phyloP scores from a whole-genome alignment of 192 early-diverging fungal genomes.

The Backusella westeae region DNA sequence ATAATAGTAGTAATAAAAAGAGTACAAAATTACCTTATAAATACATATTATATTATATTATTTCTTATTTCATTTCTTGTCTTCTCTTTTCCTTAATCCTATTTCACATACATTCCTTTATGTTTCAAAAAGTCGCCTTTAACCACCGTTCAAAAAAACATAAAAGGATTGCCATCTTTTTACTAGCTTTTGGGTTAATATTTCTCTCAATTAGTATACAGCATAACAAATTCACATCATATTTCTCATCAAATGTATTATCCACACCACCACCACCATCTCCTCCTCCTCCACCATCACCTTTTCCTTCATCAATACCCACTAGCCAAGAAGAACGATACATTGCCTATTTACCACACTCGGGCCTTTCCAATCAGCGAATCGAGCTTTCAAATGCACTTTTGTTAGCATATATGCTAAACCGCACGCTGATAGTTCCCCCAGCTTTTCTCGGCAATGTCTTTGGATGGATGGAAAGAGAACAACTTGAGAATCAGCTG shows the following conservation, averaged over 20 bases:
- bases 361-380: constrained; percentile 56
- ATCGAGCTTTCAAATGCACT: constrained; percentile 55
- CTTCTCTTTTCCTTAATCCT: background rate
- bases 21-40: background rate
- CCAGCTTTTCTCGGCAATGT: constrained; percentile 50
- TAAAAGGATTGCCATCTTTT: background rate
- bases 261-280: background rate
- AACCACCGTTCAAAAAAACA: background rate
- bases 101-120: background rate
- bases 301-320: background rate
- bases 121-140: background rate
- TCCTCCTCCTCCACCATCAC: background rate
- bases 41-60: background rate
- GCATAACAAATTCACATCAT: background rate
- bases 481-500: constrained; percentile 35
- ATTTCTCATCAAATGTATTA: background rate
- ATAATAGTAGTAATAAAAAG: background rate
- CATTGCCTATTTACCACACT: constrained; percentile 52
- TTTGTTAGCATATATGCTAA: constrained; percentile 47
- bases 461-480: constrained; percentile 38
- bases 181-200: background rate
- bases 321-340: constrained; percentile 36
- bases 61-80: background rate
- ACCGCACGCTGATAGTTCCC: constrained; percentile 51
- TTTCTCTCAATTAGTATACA: background rate